These are phyloP conservation scores for Lathyrus aphaca DNA, from an alignment of 306 rosid genomes.

Conservation along the genomic window DNA sequence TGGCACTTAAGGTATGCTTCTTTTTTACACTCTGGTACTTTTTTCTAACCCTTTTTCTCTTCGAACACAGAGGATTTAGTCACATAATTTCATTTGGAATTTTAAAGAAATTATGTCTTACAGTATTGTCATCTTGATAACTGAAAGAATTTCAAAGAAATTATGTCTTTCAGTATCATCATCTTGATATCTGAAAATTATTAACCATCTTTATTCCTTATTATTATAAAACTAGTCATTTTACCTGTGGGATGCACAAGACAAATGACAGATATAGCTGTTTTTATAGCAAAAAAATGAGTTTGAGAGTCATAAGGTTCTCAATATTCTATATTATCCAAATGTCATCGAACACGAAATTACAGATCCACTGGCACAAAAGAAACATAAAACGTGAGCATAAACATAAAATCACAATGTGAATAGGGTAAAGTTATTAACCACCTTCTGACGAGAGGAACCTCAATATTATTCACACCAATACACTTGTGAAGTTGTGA, in stretches of 20 bases:
- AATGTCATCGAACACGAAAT: too few species aligned
- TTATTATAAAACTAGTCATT: neutral
- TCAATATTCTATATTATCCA: too few species aligned
- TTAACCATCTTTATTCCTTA: neutral
- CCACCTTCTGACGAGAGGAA: neutral
- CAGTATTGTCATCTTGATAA: too few species aligned
- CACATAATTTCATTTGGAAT: neutral
- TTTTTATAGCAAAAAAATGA: too few species aligned
- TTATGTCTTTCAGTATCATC: neutral
- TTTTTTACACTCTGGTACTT: neutral
- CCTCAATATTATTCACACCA: constrained; percentile 19
- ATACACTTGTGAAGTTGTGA: constrained; percentile 21
- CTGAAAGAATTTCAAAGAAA: too few species aligned
- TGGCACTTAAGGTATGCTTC: constrained; percentile 84
- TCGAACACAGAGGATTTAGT: neutral
- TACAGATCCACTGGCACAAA: too few species aligned
- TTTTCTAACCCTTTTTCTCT: neutral
- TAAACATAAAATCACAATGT: too few species aligned
- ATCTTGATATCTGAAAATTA: neutral
- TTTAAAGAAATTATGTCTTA: constrained; percentile 1
- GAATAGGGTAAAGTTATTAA: neutral
- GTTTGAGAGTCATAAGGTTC: too few species aligned
- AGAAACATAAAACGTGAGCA: too few species aligned
- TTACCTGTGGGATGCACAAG: too few species aligned
- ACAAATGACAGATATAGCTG: too few species aligned